phyloP scores from a whole-genome alignment of 257 asterid genomes.

The Ehretia macrophylla region DNA sequence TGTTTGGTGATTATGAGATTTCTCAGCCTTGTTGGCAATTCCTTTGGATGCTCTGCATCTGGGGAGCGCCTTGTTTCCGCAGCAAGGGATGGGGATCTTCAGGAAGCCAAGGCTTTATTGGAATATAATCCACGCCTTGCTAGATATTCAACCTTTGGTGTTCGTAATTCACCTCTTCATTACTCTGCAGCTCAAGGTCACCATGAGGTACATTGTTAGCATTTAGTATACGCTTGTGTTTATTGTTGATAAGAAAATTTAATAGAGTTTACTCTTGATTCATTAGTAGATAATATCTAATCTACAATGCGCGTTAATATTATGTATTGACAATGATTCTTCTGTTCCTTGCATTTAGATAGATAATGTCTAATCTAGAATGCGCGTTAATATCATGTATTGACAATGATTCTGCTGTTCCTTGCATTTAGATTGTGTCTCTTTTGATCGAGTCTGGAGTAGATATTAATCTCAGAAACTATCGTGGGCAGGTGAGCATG shows the following conservation, averaged over 20 bases:
- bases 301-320: conserved; percentile 5
- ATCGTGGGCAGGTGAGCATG: conserved; percentile 69
- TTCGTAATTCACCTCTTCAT: conserved; percentile 87
- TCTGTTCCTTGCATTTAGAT: conserved; percentile 10
- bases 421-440: conserved; percentile 31
- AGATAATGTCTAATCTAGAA: not conserved
- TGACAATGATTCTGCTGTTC: conserved; percentile 14
- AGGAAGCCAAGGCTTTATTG: conserved; percentile 88
- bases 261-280: conserved; percentile 5
- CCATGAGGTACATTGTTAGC: conserved; percentile 57
- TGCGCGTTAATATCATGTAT: conserved; percentile 5
- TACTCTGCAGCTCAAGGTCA: conserved; percentile 93
- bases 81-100: conserved; percentile 93
- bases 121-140: conserved; percentile 86
- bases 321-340: conserved; percentile 13
- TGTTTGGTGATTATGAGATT: conserved; percentile 49
- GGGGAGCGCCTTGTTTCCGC: conserved; percentile 89
- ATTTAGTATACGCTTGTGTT: not conserved
- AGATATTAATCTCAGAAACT: conserved; percentile 81
- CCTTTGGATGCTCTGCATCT: conserved; percentile 92
- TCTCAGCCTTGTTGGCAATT: conserved; percentile 74
- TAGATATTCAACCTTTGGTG: conserved; percentile 79
- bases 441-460: conserved; percentile 81
- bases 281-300: conserved; percentile 6
- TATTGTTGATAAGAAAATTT: not conserved